Evolutionary conservation across 768 basidiomycete species (phyloP).

Genomic region (Lentinula sp.): DNA sequence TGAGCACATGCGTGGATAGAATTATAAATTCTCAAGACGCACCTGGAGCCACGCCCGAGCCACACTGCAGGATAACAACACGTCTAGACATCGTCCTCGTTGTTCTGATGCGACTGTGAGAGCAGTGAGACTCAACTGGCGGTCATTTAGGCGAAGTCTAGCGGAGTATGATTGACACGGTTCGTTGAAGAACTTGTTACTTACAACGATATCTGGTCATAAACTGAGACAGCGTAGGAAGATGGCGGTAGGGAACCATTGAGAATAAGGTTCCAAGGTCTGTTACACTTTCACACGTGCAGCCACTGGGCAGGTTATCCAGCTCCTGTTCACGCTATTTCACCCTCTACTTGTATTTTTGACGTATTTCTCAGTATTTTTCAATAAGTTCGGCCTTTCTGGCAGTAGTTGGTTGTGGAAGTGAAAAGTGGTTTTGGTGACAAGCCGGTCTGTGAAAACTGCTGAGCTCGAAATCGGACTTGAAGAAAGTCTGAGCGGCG

Average conservation of each 20-base stretch:
- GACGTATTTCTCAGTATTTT: not conserved
- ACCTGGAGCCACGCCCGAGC: too few species aligned
- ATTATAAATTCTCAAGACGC: too few species aligned
- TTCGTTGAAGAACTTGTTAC: not conserved
- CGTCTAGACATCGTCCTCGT: too few species aligned
- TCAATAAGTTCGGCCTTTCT: not conserved
- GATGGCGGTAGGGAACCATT: not conserved
- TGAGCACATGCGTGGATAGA: not conserved
- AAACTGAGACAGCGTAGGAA: not conserved
- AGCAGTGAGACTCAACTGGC: too few species aligned
- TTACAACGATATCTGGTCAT: not conserved
- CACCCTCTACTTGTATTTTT: not conserved
- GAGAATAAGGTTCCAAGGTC: not conserved
- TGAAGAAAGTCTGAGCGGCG: constrained; percentile 6
- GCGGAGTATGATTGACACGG: not conserved
- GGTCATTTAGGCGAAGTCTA: not conserved
- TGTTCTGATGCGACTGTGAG: too few species aligned
- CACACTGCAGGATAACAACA: too few species aligned
- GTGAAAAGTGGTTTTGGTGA: not conserved
- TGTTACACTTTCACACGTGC: not conserved
- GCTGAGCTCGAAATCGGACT: constrained; percentile 7
- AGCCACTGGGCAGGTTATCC: not conserved
- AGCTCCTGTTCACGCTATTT: not conserved
- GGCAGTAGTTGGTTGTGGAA: constrained; percentile 3
- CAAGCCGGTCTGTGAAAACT: constrained; percentile 1